phyloP scores from a whole-genome alignment of 495 filamentous ascomycete genomes.

The Podospora anserina region DNA sequence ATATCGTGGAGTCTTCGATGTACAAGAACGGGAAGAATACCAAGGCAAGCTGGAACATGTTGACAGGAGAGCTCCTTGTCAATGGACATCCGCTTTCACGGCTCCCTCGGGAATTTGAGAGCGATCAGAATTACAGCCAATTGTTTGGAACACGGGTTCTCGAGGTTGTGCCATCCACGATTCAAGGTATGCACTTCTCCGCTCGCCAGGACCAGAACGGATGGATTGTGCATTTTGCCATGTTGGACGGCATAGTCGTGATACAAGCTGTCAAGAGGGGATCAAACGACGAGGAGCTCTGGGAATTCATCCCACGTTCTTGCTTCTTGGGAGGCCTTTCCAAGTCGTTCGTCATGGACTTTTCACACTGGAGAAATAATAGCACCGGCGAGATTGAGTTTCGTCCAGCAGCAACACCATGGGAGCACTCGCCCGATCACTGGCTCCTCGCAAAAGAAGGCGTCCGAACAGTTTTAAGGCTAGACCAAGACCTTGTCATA shows the following conservation, averaged over 20 bases:
- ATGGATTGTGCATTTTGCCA: slow-evolving; percentile 26
- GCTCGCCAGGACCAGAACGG: slow-evolving; percentile 24
- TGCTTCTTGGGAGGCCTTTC: slow-evolving; percentile 49
- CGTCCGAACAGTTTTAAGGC: slow-evolving; percentile 1
- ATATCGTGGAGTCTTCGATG: slow-evolving; percentile 8
- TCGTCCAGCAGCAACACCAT: slow-evolving; percentile 41
- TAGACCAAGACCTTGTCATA: slow-evolving; percentile 1
- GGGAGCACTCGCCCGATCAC: slow-evolving; percentile 28
- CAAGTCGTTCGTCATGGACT: slow-evolving; percentile 42
- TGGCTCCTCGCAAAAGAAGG: slow-evolving; percentile 13
- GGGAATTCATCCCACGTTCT: slow-evolving; percentile 47
- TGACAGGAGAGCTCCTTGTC: slow-evolving; percentile 56
- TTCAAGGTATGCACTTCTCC: slow-evolving; percentile 47
- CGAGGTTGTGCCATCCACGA: slow-evolving; percentile 49
- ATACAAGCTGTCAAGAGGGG: slow-evolving; percentile 24
- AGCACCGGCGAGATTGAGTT: slow-evolving; percentile 44
- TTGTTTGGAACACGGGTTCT: slow-evolving; percentile 39
- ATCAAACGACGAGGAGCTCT: slow-evolving; percentile 8
- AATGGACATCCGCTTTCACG: slow-evolving; percentile 51
- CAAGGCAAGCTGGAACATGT: slow-evolving; percentile 47
- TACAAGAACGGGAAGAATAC: neutral
- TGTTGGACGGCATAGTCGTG: slow-evolving; percentile 12
- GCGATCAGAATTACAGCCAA: slow-evolving; percentile 31
- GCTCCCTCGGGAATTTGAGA: slow-evolving; percentile 48
- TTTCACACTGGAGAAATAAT: slow-evolving; percentile 51